Percentiles rank a stretch among this genome's conserved stretches.
Conservation (phyloP, 768 basidiomycete species). For the Lentinula detonsa region DNA sequence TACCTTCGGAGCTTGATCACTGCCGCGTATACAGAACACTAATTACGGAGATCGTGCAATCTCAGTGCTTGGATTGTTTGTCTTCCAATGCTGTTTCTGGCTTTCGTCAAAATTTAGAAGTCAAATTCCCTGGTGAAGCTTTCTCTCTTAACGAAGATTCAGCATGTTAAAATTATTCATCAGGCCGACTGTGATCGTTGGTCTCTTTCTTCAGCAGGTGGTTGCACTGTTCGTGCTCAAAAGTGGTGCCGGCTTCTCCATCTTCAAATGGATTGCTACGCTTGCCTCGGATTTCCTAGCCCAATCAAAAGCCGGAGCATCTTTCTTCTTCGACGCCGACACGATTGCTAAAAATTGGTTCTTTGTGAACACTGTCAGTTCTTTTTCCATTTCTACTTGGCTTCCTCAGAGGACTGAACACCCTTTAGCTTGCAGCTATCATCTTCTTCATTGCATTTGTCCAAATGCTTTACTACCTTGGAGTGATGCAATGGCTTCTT, state of each 20-base stretch:
- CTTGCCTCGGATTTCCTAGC: conserved; percentile 77
- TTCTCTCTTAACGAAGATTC: background rate
- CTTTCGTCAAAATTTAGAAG: conserved; percentile 55
- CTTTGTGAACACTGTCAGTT: conserved; percentile 69
- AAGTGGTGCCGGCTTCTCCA: conserved; percentile 70
- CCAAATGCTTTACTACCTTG: conserved; percentile 86
- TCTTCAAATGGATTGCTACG: conserved; percentile 80
- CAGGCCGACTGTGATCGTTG: conserved; percentile 85
- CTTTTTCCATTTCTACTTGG: background rate
- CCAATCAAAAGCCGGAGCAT: conserved; percentile 62
- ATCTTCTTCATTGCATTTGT: conserved; percentile 94
- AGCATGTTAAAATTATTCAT: background rate
- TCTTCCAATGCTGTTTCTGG: conserved; percentile 79
- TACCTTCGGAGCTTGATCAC: background rate
- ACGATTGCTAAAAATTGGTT: conserved; percentile 72
- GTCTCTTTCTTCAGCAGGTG: conserved; percentile 78
- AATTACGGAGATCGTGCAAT: conserved; percentile 78
- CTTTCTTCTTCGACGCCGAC: conserved; percentile 76
- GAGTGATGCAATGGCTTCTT: conserved; percentile 94
- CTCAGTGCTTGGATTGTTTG: conserved; percentile 69
- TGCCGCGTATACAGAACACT: conserved; percentile 34
- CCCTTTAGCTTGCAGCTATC: conserved; percentile 57
- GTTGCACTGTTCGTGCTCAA: conserved; percentile 90
- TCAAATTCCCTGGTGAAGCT: conserved; percentile 63
- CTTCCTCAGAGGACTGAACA: background rate